Evolutionary conservation across 108 stramenopile species (phyloP), one percentile per base, ranked within the genome.

Genomic region (Nannochloropsis granulata): DNA sequence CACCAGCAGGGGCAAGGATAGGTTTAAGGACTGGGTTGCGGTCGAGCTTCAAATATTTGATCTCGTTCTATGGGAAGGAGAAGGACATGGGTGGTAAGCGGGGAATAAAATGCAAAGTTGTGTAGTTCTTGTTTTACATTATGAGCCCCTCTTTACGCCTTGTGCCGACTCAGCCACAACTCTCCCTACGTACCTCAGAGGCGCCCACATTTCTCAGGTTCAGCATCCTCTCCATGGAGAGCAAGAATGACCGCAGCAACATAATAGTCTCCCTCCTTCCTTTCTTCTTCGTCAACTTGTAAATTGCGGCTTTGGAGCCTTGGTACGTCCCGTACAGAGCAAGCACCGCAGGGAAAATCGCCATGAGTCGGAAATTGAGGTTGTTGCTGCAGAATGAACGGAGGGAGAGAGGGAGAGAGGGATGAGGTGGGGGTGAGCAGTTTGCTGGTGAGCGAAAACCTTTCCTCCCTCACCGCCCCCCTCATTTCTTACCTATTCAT

Each of bases 351-450:
- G 87, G 87, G 11, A 84, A 82, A 45, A 85, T 79, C 2, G 87
- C 87, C 24, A 88, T 25, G 0, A 85, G 43, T 0, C 82, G 84
- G 23, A 88, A 44, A 26, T 88, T 88, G n/a, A 88, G 81, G 78
- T 88, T 80, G 81, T 88, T 88, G 56, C 56, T 71, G 16, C n/a
- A 16, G n/a, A 10, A 9, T 3, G 34, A 34, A 1, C 1, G 5
- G 5, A 34, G 1, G 5, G 2, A 34, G 34, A 5, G 34, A 34
- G 1, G 34, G 34, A 34, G 34, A 5, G 5, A 34, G 1, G 34
- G 34, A 34, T 34, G 34, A 34, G 5, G 5, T 34, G 34, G 34
- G 34, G 34, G 34, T 34, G 34, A n/a, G n/a, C n/a, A n/a, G n/a
- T n/a, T n/a, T 46, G 45, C 45, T 46, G 0, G 13, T 46, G 14